A percentile compares a stretch with the other conserved stretches of the same genome.
These are phyloP conservation scores for Mycena vitilis DNA, from an alignment of 768 basidiomycete species.

Conservation along the genomic window DNA sequence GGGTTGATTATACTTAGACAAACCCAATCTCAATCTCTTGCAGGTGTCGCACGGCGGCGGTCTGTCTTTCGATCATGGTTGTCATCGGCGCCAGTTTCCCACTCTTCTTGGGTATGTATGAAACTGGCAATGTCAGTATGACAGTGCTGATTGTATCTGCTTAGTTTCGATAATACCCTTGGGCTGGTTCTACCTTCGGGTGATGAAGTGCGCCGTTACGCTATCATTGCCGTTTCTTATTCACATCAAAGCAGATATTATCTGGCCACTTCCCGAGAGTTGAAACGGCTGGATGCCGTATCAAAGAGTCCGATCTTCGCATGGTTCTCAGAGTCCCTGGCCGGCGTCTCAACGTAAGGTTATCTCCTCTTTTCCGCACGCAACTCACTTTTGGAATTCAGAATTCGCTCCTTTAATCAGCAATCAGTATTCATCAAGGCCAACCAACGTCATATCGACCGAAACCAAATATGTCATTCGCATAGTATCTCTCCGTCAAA, in stretches of 20 bases:
- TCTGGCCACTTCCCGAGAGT: constrained; percentile 85
- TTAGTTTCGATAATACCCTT: constrained; percentile 76
- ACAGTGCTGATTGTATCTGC: too few relatives aligned
- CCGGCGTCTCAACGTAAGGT: constrained; percentile 72
- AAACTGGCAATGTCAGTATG: too few relatives aligned
- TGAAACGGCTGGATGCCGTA: constrained; percentile 90
- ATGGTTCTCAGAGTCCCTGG: constrained; percentile 83
- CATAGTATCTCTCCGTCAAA: constrained; percentile 79
- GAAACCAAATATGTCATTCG: constrained; percentile 85
- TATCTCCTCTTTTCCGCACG: neutral
- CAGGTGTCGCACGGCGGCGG: constrained; percentile 66
- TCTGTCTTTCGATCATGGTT: constrained; percentile 67
- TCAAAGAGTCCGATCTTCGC: constrained; percentile 93
- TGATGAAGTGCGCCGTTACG: constrained; percentile 73
- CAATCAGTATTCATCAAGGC: constrained; percentile 73
- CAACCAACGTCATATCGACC: constrained; percentile 82
- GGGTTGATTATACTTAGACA: too few relatives aligned
- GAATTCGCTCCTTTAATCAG: constrained; percentile 82
- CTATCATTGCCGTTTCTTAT: constrained; percentile 12
- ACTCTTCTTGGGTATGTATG: constrained; percentile 61
- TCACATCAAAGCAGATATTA: constrained; percentile 73
- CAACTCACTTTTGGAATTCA: constrained; percentile 2
- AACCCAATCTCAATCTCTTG: too few relatives aligned
- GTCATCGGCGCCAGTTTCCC: constrained; percentile 90
- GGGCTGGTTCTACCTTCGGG: constrained; percentile 80